Conservation (phyloP, 2,329 filamentous ascomycete genomes). For the Nemania serpens region DNA sequence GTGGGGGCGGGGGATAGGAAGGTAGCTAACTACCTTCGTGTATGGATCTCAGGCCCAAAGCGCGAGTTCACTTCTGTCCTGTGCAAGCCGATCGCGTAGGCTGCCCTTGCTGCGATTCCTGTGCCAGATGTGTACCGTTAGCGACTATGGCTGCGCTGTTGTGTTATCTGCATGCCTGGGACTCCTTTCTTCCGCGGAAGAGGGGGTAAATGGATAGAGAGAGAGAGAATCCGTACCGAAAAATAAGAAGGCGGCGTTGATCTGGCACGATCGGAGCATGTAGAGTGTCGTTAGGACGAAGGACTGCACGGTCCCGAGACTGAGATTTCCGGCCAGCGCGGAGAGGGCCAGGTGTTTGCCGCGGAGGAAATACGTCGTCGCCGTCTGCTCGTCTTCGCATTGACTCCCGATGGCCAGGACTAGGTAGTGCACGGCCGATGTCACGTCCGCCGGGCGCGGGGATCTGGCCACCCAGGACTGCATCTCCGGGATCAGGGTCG, state of each 20-base stretch:
- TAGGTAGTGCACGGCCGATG: conserved; percentile 53
- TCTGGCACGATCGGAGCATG: conserved; percentile 60
- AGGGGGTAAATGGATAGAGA: not conserved
- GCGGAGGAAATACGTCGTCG: conserved; percentile 55
- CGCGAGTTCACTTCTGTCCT: conserved; percentile 58
- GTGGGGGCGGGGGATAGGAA: not conserved
- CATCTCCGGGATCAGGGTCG: conserved; percentile 47
- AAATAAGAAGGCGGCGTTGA: conserved; percentile 59
- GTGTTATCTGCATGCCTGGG: no score
- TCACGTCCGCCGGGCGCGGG: conserved; percentile 43
- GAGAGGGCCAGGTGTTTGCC: conserved; percentile 52
- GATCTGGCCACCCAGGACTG: conserved; percentile 47
- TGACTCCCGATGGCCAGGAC: conserved; percentile 57
- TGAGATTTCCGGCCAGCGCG: conserved; percentile 52
- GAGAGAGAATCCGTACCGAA: conserved; percentile 43
- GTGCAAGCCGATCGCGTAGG: conserved; percentile 58
- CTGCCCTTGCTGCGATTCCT: conserved; percentile 56
- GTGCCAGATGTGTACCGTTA: not conserved
- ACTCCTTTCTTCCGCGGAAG: not conserved
- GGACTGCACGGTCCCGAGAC: conserved; percentile 55
- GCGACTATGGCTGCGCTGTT: not conserved
- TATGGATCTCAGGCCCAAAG: conserved; percentile 51
- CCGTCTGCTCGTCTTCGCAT: conserved; percentile 46
- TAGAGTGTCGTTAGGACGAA: conserved; percentile 58
- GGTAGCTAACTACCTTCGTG: conserved; percentile 42